Base-by-base conservation (phyloP, 495 filamentous ascomycete species). In the Parmelia sp. region DNA sequence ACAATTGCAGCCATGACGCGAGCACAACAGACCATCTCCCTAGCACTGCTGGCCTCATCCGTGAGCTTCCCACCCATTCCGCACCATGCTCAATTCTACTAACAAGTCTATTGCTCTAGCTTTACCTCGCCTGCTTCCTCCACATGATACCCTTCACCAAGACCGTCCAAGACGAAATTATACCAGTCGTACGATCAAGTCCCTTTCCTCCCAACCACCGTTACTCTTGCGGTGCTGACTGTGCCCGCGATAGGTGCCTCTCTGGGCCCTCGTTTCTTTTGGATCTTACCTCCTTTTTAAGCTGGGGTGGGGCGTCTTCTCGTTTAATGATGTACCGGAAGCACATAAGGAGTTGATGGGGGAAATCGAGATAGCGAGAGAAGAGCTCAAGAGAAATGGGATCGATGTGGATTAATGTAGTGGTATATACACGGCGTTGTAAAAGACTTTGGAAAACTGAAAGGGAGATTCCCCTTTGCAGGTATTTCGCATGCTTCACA, bases 301-400 rank as follows among this genome's bases (percentile, higher is more conserved):
- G 66, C 84, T 98, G 35, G 94, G 94, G 59, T 85, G 86, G 79
- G 93, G 93, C 45, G 89, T 98, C 68, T 80, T 96, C 69, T 96
- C 92, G 44, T 98, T 98, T 83, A 91, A 95, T 78, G 91, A 97
- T 77, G 91, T 94, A 17, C 93, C 95, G 59, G 85, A 90, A 66
- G 94, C 94, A 63, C 88, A 97, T 75, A 82, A 86, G 69, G 93
- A 96, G 77, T 77, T 98, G 67, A 90, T 96, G 80, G 85, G 80
- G 73, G 78, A 83, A 69, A 82, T 83, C 56, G 77, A 78, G 59
- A 76, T 75, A 66, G 80, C 80, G 64, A 80, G 77, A 72, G 69
- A 75, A 19, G 81, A 82, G 58, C 66, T 83, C 71, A 80, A 76
- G 67, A 69, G 69, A 65, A 75, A 71, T 60, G 81, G 81, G 61